Conservation (phyloP, 169 alveolate genomes). For the Neospora caninum region DNA sequence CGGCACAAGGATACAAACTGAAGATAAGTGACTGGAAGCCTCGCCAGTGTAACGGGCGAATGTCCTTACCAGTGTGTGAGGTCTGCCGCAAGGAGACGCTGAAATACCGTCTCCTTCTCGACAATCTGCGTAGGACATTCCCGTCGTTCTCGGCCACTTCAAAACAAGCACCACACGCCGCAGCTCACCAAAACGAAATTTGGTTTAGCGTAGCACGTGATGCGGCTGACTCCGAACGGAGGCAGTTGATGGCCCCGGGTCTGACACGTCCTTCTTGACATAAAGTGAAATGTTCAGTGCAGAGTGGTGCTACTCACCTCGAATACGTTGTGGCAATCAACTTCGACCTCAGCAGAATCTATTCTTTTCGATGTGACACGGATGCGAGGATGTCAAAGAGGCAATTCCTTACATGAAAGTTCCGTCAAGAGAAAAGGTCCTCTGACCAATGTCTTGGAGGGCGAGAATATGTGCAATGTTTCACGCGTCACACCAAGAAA, state of each 20-base stretch:
- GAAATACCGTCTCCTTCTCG: conserved; percentile 25
- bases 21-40: not conserved
- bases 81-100: not conserved
- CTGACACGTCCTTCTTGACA: not conserved
- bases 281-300: not conserved
- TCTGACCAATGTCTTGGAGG: conserved; percentile 27
- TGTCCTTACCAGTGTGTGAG: not conserved
- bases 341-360: not conserved
- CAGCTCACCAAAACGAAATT: conserved; percentile 18
- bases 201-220: not conserved
- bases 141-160: not conserved
- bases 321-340: not conserved
- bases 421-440: not conserved
- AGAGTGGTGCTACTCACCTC: conserved; percentile 16
- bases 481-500: conserved; percentile 20
- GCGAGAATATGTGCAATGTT: not conserved
- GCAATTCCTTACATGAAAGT: not conserved
- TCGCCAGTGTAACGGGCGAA: not conserved
- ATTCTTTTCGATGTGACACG: not conserved
- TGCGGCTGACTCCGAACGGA: not conserved
- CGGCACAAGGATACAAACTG: not conserved
- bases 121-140: not conserved
- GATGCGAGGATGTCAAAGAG: not conserved
- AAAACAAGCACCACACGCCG: not conserved
- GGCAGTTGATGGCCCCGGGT: conserved; percentile 34